These are phyloP conservation scores for Didymellaceae sp. DNA, from an alignment of 2,329 filamentous ascomycete genomes.

Conservation along the genomic window DNA sequence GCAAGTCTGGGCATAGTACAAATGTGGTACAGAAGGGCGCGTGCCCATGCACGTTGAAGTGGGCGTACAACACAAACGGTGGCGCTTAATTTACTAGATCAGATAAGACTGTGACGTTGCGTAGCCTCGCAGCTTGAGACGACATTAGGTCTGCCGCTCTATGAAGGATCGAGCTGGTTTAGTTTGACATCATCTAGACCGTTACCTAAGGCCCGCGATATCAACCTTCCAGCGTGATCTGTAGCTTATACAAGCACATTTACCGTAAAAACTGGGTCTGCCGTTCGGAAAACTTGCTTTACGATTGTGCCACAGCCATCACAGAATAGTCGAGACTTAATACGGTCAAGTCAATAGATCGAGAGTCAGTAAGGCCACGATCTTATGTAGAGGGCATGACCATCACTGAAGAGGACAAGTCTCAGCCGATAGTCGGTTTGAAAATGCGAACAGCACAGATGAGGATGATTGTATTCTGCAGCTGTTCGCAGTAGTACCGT, in stretches of 20 bases:
- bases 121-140: neutral
- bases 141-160: neutral
- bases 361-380: slow-evolving; percentile 1
- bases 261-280: slow-evolving; percentile 5
- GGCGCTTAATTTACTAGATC: slow-evolving; percentile 3
- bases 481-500: too few relatives aligned
- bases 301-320: slow-evolving; percentile 11
- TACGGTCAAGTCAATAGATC: slow-evolving; percentile 1
- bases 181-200: neutral
- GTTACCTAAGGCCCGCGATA: neutral
- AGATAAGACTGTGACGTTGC: neutral
- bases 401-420: too few relatives aligned
- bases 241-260: slow-evolving; percentile 5
- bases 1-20: neutral
- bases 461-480: neutral
- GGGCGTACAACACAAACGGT: neutral
- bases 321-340: neutral
- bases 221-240: neutral
- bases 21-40: slow-evolving; percentile 2
- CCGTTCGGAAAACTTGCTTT: neutral
- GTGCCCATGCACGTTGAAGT: neutral
- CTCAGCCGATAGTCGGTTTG: neutral
- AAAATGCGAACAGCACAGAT: neutral
- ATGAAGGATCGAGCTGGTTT: neutral
- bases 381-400: neutral